A percentile compares a stretch with the other conserved stretches of the same genome.
Conservation (phyloP, 768 basidiomycete species). For the Rhodocollybia butyracea region DNA sequence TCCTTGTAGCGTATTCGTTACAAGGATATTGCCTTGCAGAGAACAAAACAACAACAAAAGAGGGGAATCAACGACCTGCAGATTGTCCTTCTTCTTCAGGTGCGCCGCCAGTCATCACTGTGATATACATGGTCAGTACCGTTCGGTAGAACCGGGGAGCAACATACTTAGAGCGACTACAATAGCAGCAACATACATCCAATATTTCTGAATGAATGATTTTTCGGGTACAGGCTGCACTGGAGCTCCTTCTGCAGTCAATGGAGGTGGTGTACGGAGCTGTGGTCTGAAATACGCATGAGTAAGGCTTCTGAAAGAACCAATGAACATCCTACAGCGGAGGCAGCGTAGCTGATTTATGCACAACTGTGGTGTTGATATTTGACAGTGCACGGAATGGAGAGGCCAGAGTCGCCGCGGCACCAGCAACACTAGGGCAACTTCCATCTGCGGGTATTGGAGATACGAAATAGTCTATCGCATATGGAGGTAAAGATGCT, state of each 20-base stretch:
- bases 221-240: conserved; percentile 64
- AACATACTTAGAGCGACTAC: conserved; percentile 58
- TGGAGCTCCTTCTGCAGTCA: conserved; percentile 64
- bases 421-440: conserved; percentile 42
- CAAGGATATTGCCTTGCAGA: too few relatives aligned
- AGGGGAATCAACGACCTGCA: not conserved
- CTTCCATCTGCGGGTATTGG: conserved; percentile 67
- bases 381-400: conserved; percentile 23
- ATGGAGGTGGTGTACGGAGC: conserved; percentile 62
- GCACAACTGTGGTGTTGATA: conserved; percentile 50
- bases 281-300: conserved; percentile 48
- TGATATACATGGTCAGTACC: not conserved
- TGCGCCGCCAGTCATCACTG: conserved; percentile 4
- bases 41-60: too few relatives aligned
- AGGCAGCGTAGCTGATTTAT: conserved; percentile 45
- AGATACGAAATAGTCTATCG: conserved; percentile 69
- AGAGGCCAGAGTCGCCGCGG: conserved; percentile 22
- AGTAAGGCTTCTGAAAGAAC: not conserved
- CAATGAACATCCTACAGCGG: conserved; percentile 46
- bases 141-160: not conserved
- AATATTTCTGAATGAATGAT: conserved; percentile 84
- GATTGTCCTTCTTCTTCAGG: conserved; percentile 4
- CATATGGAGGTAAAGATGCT: conserved; percentile 45
- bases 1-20: too few relatives aligned
- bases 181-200: conserved; percentile 72